Evolutionary conservation across 805 yeast genomes (phyloP), one percentile per base, ranked within the genome.

Genomic region (Zygoascus flipseniorum): DNA sequence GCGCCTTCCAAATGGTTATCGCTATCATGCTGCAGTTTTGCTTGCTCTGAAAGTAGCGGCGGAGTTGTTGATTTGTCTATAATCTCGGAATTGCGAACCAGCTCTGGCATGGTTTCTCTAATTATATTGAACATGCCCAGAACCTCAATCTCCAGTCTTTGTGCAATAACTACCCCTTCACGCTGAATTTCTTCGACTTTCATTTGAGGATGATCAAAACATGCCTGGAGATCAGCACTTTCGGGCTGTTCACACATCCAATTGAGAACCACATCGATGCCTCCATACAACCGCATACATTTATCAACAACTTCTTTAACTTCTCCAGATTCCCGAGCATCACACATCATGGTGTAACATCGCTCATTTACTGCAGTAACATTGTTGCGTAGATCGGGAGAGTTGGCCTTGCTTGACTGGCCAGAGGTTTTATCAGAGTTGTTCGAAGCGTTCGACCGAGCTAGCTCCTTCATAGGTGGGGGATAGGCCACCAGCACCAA

Each of bases 71-170:
- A 35, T n/a, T 28, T 37, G n/a, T 5, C 37, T 39, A 8, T 31
- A 8, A n/a, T 28, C 19, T 59, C 50, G 39, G 8, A 2, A 18
- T 42, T 42, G 13, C 26, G 20, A 2, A 19, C 44, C 50, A 61
- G 16, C 28, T 48, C 48, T 42, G 65, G 64, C 52, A 64, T 44
- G 20, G 59, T 53, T 13, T 61, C 58, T 50, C 59, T 60, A 18
- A 64, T 51, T 4, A 63, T 52, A 41, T 64, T 61, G 49, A 64
- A 61, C 43, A 62, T 52, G n/a, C 65, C 63, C 18, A 60, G 37
- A 18, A 62, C 51, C 48, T 65, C 65, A 35, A 57, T 58, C 51
- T 64, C 65, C 46, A 65, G 55, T 55, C 64, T 63, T 16, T 53
- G 53, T 8, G 64, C 57, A 16, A 63, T 51, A 14, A 60, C 65